A percentile compares a stretch with the other conserved stretches of the same genome.
Conservation (phyloP, 108 stramenopile species). For the Cylindrotheca fusiformis region DNA sequence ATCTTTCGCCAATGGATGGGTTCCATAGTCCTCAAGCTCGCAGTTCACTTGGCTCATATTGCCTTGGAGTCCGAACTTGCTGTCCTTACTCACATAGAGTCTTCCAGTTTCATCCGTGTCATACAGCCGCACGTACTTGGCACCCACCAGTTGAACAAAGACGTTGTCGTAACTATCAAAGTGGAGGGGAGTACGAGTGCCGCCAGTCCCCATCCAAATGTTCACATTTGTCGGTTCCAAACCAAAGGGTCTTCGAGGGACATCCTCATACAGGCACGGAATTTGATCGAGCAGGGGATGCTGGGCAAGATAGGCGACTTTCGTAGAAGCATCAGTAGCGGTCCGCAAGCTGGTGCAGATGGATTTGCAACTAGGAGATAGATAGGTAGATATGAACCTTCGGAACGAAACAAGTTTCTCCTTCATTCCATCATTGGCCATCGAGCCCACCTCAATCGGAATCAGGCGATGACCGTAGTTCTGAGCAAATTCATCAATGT, state of each 20-base stretch:
- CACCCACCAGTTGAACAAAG: slow-evolving; percentile 74
- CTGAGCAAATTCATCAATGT: slow-evolving; percentile 23
- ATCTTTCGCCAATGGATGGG: slow-evolving; percentile 37
- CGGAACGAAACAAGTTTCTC: slow-evolving; percentile 46
- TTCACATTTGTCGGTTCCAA: slow-evolving; percentile 41
- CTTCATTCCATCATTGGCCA: slow-evolving; percentile 36
- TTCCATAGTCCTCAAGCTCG: slow-evolving; percentile 49
- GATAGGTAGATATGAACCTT: slow-evolving; percentile 29
- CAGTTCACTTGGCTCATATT: slow-evolving; percentile 69
- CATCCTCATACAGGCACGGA: slow-evolving; percentile 27
- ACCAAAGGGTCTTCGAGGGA: slow-evolving; percentile 34
- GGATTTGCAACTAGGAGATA: slow-evolving; percentile 22
- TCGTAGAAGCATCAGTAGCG: slow-evolving; percentile 2
- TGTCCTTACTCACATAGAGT: slow-evolving; percentile 46
- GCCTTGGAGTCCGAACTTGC: slow-evolving; percentile 41
- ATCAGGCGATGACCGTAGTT: slow-evolving; percentile 50
- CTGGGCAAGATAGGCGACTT: slow-evolving; percentile 57
- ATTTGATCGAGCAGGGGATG: slow-evolving; percentile 64
- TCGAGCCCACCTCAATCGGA: slow-evolving; percentile 57
- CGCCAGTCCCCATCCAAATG: slow-evolving; percentile 69
- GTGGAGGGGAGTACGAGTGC: slow-evolving; percentile 69
- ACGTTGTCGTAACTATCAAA: slow-evolving; percentile 80
- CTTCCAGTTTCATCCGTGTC: slow-evolving; percentile 21
- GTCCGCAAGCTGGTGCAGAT: slow-evolving; percentile 36
- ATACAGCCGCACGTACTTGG: slow-evolving; percentile 81